A percentile compares a stretch with the other conserved stretches of the same genome.
Conservation (phyloP, 495 filamentous ascomycete species). For the Tricharina praecox region DNA sequence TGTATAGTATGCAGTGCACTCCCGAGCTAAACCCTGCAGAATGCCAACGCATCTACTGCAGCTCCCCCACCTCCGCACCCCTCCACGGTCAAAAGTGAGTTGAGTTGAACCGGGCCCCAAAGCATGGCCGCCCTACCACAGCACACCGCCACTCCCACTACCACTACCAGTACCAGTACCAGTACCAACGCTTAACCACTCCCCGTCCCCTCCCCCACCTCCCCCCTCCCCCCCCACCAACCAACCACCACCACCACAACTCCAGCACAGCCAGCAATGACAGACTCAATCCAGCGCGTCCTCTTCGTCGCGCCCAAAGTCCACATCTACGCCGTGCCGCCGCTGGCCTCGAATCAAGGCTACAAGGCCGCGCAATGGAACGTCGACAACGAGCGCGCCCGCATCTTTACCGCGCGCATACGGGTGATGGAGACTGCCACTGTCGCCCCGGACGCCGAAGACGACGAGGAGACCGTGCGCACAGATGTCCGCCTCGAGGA, state of each 20-base stretch:
- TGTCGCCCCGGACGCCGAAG: slow-evolving; percentile 26
- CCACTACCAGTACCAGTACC: background rate
- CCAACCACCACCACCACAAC: too few relatives aligned
- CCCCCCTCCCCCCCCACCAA: background rate
- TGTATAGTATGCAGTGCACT: too few relatives aligned
- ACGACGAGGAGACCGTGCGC: slow-evolving; percentile 38
- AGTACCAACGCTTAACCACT: background rate
- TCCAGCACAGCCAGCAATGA: too few relatives aligned
- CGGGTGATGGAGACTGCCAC: slow-evolving; percentile 61
- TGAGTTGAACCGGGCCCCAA: too few relatives aligned
- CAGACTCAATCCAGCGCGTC: slow-evolving; percentile 61
- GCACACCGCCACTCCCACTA: too few relatives aligned
- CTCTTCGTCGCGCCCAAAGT: slow-evolving; percentile 52
- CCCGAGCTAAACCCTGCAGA: background rate
- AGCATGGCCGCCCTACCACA: too few relatives aligned
- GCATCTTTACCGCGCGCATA: slow-evolving; percentile 67
- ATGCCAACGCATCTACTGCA: background rate
- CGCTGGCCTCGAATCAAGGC: slow-evolving; percentile 49
- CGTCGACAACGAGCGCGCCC: slow-evolving; percentile 42
- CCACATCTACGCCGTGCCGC: slow-evolving; percentile 69
- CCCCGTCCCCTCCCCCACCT: background rate
- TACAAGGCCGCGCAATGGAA: slow-evolving; percentile 64
- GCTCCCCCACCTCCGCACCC: background rate
- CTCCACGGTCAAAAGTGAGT: background rate
- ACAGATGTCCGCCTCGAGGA: slow-evolving; percentile 64